Conservation (phyloP, 306 rosid species). For the Trifolium repens region DNA sequence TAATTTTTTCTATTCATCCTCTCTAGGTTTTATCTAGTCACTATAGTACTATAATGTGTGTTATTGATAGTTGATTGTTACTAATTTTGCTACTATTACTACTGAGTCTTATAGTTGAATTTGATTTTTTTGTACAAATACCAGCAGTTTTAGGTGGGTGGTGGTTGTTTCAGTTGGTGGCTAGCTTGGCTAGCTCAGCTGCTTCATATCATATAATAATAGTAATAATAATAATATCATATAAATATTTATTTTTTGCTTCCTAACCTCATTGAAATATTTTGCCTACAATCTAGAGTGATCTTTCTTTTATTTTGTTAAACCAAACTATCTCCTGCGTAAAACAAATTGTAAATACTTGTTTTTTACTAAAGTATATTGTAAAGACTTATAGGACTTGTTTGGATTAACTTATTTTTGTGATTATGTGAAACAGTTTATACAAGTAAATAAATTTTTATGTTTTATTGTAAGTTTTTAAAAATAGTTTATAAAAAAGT, state of each 20-base stretch:
- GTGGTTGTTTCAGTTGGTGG: constrained; percentile 53
- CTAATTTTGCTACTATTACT: constrained; percentile 24
- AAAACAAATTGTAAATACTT: too few relatives aligned
- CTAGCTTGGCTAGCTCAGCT: constrained; percentile 49
- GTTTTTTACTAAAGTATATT: too few relatives aligned
- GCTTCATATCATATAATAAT: constrained; percentile 33
- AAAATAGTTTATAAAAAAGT: too few relatives aligned
- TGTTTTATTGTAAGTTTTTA: too few relatives aligned
- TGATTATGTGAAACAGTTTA: too few relatives aligned
- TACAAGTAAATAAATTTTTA: too few relatives aligned
- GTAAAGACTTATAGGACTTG: too few relatives aligned
- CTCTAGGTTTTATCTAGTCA: not conserved
- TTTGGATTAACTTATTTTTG: too few relatives aligned
- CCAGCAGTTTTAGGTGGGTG: constrained; percentile 50
- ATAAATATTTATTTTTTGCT: constrained; percentile 38
- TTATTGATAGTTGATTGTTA: constrained; percentile 33
- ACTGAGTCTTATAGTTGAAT: constrained; percentile 30
- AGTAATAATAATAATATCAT: constrained; percentile 1
- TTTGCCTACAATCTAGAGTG: not conserved
- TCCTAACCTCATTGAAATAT: constrained; percentile 52
- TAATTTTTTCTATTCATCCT: not conserved
- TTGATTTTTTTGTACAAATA: constrained; percentile 41
- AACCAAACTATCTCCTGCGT: too few relatives aligned
- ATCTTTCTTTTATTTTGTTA: too few relatives aligned
- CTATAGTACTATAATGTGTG: constrained; percentile 2